These are phyloP conservation scores for Nematodospora anomalae DNA, from an alignment of 1,139 yeast species.

Conservation along the genomic window DNA sequence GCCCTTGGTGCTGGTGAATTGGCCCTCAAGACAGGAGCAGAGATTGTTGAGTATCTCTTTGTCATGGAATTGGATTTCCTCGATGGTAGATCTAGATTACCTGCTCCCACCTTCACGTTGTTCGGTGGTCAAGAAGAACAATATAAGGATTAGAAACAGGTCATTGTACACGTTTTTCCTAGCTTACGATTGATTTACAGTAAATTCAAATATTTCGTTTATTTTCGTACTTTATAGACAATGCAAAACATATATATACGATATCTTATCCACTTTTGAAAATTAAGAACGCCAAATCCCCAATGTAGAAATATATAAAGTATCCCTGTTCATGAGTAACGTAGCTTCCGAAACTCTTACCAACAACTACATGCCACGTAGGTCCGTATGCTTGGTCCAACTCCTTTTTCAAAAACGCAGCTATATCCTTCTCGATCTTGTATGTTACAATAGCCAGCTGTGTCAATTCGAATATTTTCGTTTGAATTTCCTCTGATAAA, in stretches of 20 bases:
- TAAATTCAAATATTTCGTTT: not conserved
- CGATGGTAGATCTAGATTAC: slow-evolving; percentile 86
- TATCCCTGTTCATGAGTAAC: slow-evolving; percentile 88
- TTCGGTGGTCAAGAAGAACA: slow-evolving; percentile 77
- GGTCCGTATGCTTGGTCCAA: slow-evolving; percentile 63
- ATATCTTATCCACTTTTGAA: slow-evolving; percentile 64
- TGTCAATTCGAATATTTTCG: slow-evolving; percentile 58
- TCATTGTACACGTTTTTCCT: too few relatives aligned
- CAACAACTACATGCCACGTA: slow-evolving; percentile 96
- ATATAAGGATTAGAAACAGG: slow-evolving; percentile 13
- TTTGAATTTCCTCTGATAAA: slow-evolving; percentile 57
- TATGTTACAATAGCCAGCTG: slow-evolving; percentile 45
- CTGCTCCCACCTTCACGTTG: slow-evolving; percentile 83
- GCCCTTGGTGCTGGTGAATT: slow-evolving; percentile 93
- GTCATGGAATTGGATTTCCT: slow-evolving; percentile 94
- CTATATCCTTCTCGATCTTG: slow-evolving; percentile 69
- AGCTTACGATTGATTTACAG: not conserved
- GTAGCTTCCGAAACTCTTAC: slow-evolving; percentile 88
- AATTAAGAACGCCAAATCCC: slow-evolving; percentile 73
- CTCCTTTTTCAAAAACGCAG: slow-evolving; percentile 77
- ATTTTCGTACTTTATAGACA: not conserved
- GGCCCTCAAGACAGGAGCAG: slow-evolving; percentile 62
- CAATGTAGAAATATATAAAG: slow-evolving; percentile 83
- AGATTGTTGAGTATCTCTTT: slow-evolving; percentile 77
- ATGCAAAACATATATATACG: not conserved